Evolutionary conservation across 129 eudicot genomes (phyloP), one percentile per base, ranked within the genome.

Genomic region (Escallonia herrerae): DNA sequence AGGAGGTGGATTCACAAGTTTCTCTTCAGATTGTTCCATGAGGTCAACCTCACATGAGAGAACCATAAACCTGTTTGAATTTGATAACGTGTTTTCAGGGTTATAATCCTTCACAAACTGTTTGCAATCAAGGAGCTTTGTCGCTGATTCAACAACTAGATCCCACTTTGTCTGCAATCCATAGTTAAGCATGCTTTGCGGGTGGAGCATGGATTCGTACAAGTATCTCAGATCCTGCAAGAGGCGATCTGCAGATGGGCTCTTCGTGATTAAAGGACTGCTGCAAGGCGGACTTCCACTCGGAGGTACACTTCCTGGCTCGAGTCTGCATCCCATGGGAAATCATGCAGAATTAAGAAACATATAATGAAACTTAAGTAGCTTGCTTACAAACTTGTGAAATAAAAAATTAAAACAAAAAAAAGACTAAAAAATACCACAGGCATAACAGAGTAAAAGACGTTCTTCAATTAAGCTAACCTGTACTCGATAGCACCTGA

Each of bases 401-500:
- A 22, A 22, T 22, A 22, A 22, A 22, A 22, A 22, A 22, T 0
- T 22, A 22, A 22, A 22, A 0, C 0, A 22, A 22, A 22, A 22
- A 22, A 22, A 22, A 22, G 33, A 22, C 33, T 22, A 22, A 22
- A 22, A 22, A 22, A 22, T 22, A 22, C 33, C 33, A 22, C 33
- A 22, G 33, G 33, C 33, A 22, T 22, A 22, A 22, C 33, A 22
- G 33, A 22, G 33, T 22, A 22, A 22, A 22, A 22, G 33, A 22
- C 0, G 33, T 22, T 22, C 33, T 22, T 22, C 33, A 22, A 22
- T 22, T 0, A 22, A 22, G 33, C 77, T 72, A 38, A 91, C 97
- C 95, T 85, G 74, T 80, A 91, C 82, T 91, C 98, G 65, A 85
- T 75, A 63, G 86, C 91, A 72, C 95, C 85, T 3, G 98, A 81